Conservation (phyloP, 345 rosid genomes). For the Erucastrum elatum region DNA sequence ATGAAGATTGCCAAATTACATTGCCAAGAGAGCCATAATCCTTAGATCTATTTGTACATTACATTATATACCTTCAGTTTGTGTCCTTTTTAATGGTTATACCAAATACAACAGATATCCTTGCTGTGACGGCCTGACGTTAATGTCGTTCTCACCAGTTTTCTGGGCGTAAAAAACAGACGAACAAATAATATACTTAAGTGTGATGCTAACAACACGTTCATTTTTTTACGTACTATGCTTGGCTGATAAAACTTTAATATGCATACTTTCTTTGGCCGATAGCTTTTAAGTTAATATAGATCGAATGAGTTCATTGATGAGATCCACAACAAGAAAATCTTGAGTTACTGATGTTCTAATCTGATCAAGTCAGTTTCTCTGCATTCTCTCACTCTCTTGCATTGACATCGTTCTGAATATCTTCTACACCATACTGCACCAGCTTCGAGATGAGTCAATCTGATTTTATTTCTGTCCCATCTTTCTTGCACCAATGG, state of each 20-base stretch:
- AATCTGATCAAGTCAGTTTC: neutral
- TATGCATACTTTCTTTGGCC: neutral
- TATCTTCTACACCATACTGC: neutral
- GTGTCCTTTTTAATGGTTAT: neutral
- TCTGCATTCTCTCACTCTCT: neutral
- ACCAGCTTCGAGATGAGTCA: neutral
- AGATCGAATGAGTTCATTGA: too few species aligned
- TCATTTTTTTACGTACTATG: too few species aligned
- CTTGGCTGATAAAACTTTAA: too few species aligned
- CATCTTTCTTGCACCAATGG: neutral
- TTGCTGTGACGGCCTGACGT: neutral
- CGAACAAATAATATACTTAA: too few species aligned
- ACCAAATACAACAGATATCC: neutral
- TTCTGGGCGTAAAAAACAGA: too few species aligned
- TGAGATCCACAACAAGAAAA: too few species aligned
- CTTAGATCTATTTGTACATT: slow-evolving; percentile 17
- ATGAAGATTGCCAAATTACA: slow-evolving; percentile 19
- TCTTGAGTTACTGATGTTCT: neutral
- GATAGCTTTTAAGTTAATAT: neutral
- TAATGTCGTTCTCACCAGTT: too few species aligned
- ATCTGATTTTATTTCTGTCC: neutral
- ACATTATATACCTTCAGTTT: neutral
- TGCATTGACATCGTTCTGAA: neutral
- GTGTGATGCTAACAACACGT: too few species aligned
- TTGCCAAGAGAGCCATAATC: neutral